These are phyloP conservation scores for Syncephalis fuscata DNA, from an alignment of 371 early-diverging fungal genomes.

Conservation along the genomic window DNA sequence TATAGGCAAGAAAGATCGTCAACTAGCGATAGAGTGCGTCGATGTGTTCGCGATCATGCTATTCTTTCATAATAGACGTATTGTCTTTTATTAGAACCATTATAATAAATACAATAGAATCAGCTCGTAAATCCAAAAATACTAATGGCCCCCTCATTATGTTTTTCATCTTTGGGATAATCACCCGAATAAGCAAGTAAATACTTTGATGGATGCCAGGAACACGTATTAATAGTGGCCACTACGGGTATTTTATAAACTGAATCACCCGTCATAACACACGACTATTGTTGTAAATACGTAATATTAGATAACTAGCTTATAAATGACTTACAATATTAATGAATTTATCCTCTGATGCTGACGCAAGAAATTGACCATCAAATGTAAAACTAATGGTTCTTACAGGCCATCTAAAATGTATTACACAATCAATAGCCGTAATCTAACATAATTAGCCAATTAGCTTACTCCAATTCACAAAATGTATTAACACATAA, in stretches of 20 bases:
- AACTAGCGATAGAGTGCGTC: slow-evolving; percentile 56
- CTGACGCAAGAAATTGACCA: slow-evolving; percentile 68
- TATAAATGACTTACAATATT: slow-evolving; percentile 42
- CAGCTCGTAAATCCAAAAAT: too few species aligned
- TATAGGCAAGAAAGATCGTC: slow-evolving; percentile 55
- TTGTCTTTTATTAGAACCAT: background rate
- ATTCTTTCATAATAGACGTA: slow-evolving; percentile 27
- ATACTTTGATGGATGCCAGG: slow-evolving; percentile 70
- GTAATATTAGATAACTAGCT: background rate
- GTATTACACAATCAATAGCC: too few species aligned
- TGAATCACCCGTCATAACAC: slow-evolving; percentile 58
- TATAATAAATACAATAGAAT: too few species aligned
- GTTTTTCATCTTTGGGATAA: background rate
- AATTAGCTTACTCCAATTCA: slow-evolving; percentile 3
- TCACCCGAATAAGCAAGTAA: slow-evolving; percentile 50
- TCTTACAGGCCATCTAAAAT: slow-evolving; percentile 58
- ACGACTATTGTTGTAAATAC: slow-evolving; percentile 21
- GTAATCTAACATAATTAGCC: background rate
- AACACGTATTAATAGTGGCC: slow-evolving; percentile 61
- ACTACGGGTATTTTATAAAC: slow-evolving; percentile 45
- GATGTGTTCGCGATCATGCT: slow-evolving; percentile 42
- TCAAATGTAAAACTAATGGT: slow-evolving; percentile 73
- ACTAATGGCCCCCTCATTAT: too few species aligned
- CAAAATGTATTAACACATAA: slow-evolving; percentile 7
- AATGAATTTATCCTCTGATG: slow-evolving; percentile 61